phyloP scores from a whole-genome alignment of 257 asterid species.

The Solanum clarkiae region DNA sequence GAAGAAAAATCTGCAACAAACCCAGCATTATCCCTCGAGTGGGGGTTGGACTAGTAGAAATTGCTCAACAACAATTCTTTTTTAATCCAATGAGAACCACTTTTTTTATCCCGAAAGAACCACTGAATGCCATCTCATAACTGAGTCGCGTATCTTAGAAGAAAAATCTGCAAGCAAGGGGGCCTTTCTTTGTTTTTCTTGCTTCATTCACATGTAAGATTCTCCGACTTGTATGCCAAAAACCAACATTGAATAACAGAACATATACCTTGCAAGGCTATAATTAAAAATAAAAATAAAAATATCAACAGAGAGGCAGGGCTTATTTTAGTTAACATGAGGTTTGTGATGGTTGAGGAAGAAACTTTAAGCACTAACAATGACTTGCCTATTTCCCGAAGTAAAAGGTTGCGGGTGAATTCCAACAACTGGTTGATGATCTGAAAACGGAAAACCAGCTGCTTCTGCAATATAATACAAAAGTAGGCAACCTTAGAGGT shows the following conservation, averaged over 20 bases:
- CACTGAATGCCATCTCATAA: not conserved
- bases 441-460: slow-evolving; percentile 36
- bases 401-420: slow-evolving; percentile 84
- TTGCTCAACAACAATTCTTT: not conserved
- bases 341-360: not conserved
- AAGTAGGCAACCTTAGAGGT: not conserved
- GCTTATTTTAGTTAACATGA: not conserved
- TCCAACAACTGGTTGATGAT: slow-evolving; percentile 60
- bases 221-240: not conserved
- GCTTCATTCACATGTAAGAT: not conserved
- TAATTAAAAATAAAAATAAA: not conserved
- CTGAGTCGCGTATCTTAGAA: not conserved
- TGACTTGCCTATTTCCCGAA: slow-evolving; percentile 75
- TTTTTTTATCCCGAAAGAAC: not conserved
- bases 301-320: not conserved
- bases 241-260: not conserved
- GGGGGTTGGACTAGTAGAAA: not conserved
- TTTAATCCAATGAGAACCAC: not conserved
- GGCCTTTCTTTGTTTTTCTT: not conserved
- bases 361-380: slow-evolving; percentile 6
- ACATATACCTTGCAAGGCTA: not conserved
- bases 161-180: not conserved
- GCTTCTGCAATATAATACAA: slow-evolving; percentile 32
- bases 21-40: not conserved
- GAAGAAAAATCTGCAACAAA: not conserved